Conservation (phyloP, 2,329 filamentous ascomycete species). For the Chaetomium olivaceum region DNA sequence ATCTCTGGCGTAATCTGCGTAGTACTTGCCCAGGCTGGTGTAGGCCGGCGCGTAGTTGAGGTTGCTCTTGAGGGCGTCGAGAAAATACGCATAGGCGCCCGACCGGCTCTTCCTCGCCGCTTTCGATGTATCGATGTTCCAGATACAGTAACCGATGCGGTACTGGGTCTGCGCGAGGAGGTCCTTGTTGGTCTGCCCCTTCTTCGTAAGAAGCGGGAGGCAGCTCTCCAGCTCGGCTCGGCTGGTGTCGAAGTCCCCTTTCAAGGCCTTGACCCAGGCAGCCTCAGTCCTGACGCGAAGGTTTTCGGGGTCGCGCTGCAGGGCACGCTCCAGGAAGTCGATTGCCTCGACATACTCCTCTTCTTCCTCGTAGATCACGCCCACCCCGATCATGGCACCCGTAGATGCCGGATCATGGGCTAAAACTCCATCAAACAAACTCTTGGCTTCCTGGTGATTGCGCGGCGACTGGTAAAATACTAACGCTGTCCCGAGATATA, state of each 20-base stretch:
- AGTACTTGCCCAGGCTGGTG: conserved; percentile 86
- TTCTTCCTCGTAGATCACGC: conserved; percentile 89
- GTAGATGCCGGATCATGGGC: conserved; percentile 74
- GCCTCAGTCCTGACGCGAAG: conserved; percentile 80
- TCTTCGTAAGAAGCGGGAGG: conserved; percentile 63
- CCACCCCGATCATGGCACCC: conserved; percentile 81
- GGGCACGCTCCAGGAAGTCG: conserved; percentile 74
- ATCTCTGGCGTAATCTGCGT: conserved; percentile 86
- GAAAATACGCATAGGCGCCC: conserved; percentile 80
- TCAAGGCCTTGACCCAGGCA: conserved; percentile 87
- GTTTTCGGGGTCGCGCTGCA: conserved; percentile 71
- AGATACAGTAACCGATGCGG: conserved; percentile 81
- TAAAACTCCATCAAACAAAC: conserved; percentile 81
- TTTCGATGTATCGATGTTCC: conserved; percentile 76
- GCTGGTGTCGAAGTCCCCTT: conserved; percentile 70
- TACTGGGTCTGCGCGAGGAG: conserved; percentile 86
- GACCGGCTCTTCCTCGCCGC: conserved; percentile 75
- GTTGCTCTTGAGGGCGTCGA: conserved; percentile 81
- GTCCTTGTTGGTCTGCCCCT: conserved; percentile 60
- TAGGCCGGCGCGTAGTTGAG: conserved; percentile 88
- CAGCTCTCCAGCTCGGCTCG: conserved; percentile 70
- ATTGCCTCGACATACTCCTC: conserved; percentile 83
- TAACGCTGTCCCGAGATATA: conserved; percentile 80
- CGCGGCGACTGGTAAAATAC: conserved; percentile 89
- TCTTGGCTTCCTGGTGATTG: conserved; percentile 84